A percentile compares a stretch with the other conserved stretches of the same genome.
phyloP scores from a whole-genome alignment of 2,329 filamentous ascomycete species.

The Cladosporium austrohemisphaericum region DNA sequence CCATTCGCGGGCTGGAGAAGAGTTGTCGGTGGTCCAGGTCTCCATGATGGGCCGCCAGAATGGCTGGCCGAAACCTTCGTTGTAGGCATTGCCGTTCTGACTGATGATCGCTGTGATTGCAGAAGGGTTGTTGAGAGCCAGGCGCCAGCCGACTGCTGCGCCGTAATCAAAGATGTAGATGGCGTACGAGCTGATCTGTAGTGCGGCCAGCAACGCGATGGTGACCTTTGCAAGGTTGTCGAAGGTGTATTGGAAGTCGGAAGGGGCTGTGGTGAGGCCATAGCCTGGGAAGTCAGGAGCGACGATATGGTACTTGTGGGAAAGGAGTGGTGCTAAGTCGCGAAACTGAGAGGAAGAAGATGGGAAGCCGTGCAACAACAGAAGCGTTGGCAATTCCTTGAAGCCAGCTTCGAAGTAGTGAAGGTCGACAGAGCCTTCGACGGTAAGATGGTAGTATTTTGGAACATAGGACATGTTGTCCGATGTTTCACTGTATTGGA shows the following conservation, averaged over 20 bases:
- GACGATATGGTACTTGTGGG: slow-evolving; percentile 43
- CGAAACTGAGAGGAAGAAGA: slow-evolving; percentile 46
- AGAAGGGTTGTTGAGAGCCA: slow-evolving; percentile 49
- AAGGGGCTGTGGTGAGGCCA: slow-evolving; percentile 51
- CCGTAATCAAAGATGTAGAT: slow-evolving; percentile 64
- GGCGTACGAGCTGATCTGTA: slow-evolving; percentile 48
- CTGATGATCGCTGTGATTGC: slow-evolving; percentile 52
- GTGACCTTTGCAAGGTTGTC: slow-evolving; percentile 48
- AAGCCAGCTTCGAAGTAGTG: slow-evolving; percentile 24
- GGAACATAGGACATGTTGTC: slow-evolving; percentile 3
- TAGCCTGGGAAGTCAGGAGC: slow-evolving; percentile 60
- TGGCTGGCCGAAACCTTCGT: slow-evolving; percentile 48
- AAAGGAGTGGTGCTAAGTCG: slow-evolving; percentile 44
- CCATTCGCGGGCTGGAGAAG: slow-evolving; percentile 33
- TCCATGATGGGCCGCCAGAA: slow-evolving; percentile 50
- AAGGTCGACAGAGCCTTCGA: slow-evolving; percentile 16
- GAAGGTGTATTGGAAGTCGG: slow-evolving; percentile 53
- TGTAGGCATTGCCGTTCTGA: slow-evolving; percentile 62
- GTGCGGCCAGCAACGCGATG: slow-evolving; percentile 46
- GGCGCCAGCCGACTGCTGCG: slow-evolving; percentile 52
- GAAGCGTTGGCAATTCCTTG: slow-evolving; percentile 34
- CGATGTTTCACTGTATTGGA: too few relatives aligned
- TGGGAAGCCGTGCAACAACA: slow-evolving; percentile 48
- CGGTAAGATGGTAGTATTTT: neutral
- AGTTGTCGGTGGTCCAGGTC: slow-evolving; percentile 43